Evolutionary conservation across 192 early-diverging fungal species (phyloP).

Genomic region (Coemansia sp.): DNA sequence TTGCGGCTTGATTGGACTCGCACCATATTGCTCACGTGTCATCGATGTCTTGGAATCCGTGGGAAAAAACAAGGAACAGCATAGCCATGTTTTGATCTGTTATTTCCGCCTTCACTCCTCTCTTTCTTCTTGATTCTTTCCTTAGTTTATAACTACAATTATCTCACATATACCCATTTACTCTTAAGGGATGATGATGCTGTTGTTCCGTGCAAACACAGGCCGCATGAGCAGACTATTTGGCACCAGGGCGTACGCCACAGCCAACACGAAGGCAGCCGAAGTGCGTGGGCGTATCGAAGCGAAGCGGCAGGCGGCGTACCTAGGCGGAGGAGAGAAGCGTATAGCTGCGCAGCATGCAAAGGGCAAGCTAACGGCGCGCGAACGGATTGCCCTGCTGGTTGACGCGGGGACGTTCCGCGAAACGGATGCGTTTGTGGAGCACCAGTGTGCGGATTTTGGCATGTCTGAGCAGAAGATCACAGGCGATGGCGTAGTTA

Average conservation of each 20-base stretch:
- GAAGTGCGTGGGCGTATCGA: constrained; percentile 51
- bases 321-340: constrained; percentile 76
- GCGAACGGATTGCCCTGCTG: constrained; percentile 85
- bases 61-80: too few species aligned
- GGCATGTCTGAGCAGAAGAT: constrained; percentile 80
- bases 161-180: not conserved
- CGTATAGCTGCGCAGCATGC: constrained; percentile 82
- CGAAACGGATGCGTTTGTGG: constrained; percentile 92
- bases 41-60: constrained; percentile 2
- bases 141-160: not conserved
- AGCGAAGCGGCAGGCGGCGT: constrained; percentile 69
- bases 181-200: not conserved
- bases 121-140: not conserved
- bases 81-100: too few species aligned
- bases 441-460: constrained; percentile 92
- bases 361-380: constrained; percentile 93
- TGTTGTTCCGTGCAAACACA: not conserved
- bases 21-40: not conserved
- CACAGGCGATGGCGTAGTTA: constrained; percentile 94
- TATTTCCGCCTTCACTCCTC: not conserved
- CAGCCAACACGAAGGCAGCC: constrained; percentile 28
- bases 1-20: not conserved
- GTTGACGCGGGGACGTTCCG: constrained; percentile 82
- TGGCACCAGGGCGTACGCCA: constrained; percentile 20
- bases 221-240: not conserved